Evolutionary conservation across 2,329 filamentous ascomycete species (phyloP), one percentile per base, ranked within the genome.

Genomic region (Diplocarpon mali): DNA sequence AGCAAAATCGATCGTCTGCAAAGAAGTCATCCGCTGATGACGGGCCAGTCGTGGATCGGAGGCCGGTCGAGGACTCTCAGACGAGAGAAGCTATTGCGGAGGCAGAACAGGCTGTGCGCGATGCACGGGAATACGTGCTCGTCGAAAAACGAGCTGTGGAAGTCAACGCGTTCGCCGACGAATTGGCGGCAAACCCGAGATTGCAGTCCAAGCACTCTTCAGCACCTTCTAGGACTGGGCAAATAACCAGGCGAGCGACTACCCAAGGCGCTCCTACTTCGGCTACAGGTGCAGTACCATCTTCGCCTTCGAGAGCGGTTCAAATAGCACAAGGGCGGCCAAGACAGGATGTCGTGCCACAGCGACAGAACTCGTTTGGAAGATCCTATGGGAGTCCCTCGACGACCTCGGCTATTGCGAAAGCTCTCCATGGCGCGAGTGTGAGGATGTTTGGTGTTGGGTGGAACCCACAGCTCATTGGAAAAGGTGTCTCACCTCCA

Each of bases 81-180:
- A 52, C 46, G 15, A 45, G 70, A 73, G 45, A 81, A 83, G 52
- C 78, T 79, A 47, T 80, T 83, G 57, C 76, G 70, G 60, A 77
- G 40, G 70, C 71, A 34, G 79, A 83, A 52, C 72, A 73, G 37
- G 83, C 82, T 3, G 87, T 85, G 2, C 85, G 94, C 57, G 90
- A 96, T 52, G 80, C 93, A 61, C 79, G 90, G 53, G 92, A 96
- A 53, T 98, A 96, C 57, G 90, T 98, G 15, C 73, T 96, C 20
- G 86, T 98, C 11, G 92, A 98, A 67, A 95, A 95, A 68, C 80
- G 83, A 53, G 84, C 88, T 15, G 89, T 98, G 10, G 90, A 96
- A 63, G 90, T 98, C 40, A 96, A 98, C 62, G 92, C 92, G 2
- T 83, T 98, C 58, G 92, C 92, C 16, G 92, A 98, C 64, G 90